phyloP scores from a whole-genome alignment of 2,329 filamentous ascomycete genomes.

The Aspergillus jensenii region DNA sequence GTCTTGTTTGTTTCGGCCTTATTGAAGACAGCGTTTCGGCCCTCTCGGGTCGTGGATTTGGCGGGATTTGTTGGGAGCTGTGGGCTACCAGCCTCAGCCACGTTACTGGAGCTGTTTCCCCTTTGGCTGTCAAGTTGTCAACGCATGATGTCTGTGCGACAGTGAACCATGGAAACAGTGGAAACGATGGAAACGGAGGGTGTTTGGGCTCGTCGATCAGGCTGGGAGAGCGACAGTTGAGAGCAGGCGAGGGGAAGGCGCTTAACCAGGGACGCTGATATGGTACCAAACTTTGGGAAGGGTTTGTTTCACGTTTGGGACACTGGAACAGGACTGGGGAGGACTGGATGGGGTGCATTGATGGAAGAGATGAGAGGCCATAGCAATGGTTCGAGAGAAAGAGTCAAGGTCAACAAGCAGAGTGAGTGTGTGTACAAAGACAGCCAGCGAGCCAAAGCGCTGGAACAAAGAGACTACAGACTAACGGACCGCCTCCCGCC shows the following conservation, averaged over 20 bases:
- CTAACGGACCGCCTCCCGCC: conserved; percentile 27
- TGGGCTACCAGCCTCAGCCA: neutral
- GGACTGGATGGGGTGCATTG: too few relatives aligned
- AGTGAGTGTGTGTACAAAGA: neutral
- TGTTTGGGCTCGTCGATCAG: neutral
- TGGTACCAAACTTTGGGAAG: conserved; percentile 15
- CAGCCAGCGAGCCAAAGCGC: conserved; percentile 13
- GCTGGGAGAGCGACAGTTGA: neutral
- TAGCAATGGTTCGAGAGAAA: neutral
- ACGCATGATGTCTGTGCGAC: neutral
- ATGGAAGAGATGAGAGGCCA: too few relatives aligned
- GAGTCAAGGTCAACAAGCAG: neutral
- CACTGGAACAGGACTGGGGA: neutral
- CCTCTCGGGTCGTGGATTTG: conserved; percentile 1
- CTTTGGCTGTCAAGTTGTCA: too few relatives aligned
- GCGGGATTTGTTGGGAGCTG: conserved; percentile 3
- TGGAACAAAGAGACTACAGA: conserved; percentile 16
- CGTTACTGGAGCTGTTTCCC: neutral
- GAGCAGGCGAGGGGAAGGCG: conserved; percentile 8
- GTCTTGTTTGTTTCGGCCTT: conserved; percentile 1
- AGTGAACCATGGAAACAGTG: neutral
- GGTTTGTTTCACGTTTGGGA: neutral
- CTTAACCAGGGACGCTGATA: conserved; percentile 18
- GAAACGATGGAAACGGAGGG: too few relatives aligned
- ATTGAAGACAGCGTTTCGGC: neutral